Evolutionary conservation across 352 stramenopile genomes (phyloP), one percentile per base, ranked within the genome.

Genomic region (Detonula confervacea): DNA sequence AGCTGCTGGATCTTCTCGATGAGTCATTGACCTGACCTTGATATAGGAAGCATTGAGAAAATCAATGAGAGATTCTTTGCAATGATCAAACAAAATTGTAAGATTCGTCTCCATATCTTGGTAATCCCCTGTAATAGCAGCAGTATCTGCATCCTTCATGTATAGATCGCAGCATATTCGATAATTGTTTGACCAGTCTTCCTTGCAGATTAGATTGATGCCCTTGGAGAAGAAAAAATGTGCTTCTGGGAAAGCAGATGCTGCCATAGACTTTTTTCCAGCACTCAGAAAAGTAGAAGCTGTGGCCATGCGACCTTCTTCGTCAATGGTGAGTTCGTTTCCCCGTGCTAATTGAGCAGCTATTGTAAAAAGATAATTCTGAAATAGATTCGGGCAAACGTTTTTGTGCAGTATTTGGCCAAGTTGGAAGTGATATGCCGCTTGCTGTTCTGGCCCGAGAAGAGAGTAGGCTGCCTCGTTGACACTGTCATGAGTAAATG

Each of bases 171-270:
- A 54, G 25, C 63, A 72, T 42, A 72, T n/a, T 27, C 33, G 8
- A 39, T 62, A 72, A 39, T 72, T 49, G 20, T 72, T 22, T 16
- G 11, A 42, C 63, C 63, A 72, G 49, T 72, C 63, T 14, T 44
- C 18, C 27, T 39, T 8, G 25, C 14, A n/a, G 14, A 72, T 24
- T 25, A n/a, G 4, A 18, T 52, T 18, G n/a, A 72, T 72, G n/a
- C 22, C 30, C 46, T 49, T 72, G 12, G n/a, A 20, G 29, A 61
- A 72, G 35, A 63, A 72, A 42, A 33, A 62, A 51, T 55, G 49
- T 0, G 63, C 63, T 11, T 24, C 16, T 29, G 14, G 42, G 35
- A 72, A 62, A 12, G 24, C 63, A 29, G 63, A 55, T 12, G 33
- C 49, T 12, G 29, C 14, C 18, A 30, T 72, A 12, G 63, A 61